A percentile compares a stretch with the other conserved stretches of the same genome.
Evolutionary conservation across 164 flowering plant genomes (phyloP).

Genomic region (Annona cherimola): DNA sequence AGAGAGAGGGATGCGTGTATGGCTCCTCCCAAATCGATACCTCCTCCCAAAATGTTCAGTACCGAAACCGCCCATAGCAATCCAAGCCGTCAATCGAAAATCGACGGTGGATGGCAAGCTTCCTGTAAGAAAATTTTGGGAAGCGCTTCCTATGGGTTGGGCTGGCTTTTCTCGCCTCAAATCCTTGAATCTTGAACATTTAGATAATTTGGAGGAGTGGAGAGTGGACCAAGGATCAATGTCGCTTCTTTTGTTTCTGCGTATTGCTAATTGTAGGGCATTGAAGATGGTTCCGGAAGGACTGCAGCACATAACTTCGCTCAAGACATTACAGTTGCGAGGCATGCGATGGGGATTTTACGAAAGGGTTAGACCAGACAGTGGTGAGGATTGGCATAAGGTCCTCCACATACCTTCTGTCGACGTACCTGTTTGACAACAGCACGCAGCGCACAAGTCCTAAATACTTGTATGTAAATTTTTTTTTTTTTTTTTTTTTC

Average conservation of each 20-base stretch:
- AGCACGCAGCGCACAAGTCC: too few species aligned
- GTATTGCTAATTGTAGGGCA: not conserved
- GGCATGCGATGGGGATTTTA: not conserved
- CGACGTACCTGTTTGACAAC: too few species aligned
- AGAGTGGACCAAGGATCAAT: conserved; percentile 8
- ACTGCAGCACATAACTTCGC: conserved; percentile 2
- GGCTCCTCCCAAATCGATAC: too few species aligned
- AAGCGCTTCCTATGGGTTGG: too few species aligned
- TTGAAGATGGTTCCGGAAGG: conserved; percentile 4
- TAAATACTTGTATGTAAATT: too few species aligned
- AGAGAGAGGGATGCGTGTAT: too few species aligned
- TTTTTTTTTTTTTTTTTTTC: too few species aligned
- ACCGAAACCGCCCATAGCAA: too few species aligned
- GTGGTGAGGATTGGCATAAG: conserved; percentile 13
- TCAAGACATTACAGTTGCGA: not conserved
- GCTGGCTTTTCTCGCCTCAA: conserved; percentile 7
- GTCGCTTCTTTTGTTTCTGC: conserved; percentile 4
- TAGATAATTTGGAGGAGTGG: not conserved
- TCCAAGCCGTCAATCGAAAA: too few species aligned
- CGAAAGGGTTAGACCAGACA: not conserved
- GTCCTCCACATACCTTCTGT: conserved; percentile 9
- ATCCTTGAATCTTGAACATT: not conserved
- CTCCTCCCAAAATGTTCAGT: too few species aligned
- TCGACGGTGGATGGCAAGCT: too few species aligned
- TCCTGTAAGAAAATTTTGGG: too few species aligned